phyloP scores from a whole-genome alignment of 2,329 filamentous ascomycete genomes.

The Pseudonectria foliicola region DNA sequence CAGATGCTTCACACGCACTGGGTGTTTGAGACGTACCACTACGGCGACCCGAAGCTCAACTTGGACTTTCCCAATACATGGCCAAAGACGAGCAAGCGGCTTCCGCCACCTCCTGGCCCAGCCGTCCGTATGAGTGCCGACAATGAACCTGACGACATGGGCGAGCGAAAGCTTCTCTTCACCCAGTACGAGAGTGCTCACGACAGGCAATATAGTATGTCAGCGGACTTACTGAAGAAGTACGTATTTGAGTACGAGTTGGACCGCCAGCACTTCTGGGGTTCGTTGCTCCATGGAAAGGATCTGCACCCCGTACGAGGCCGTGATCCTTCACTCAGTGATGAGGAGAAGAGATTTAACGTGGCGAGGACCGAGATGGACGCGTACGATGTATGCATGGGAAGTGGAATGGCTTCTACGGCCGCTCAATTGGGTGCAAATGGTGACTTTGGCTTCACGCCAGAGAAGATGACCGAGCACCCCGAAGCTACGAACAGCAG shows the following conservation, averaged over 20 bases:
- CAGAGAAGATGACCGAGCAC: neutral
- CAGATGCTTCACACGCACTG: slow-evolving; percentile 28
- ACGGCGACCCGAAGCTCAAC: slow-evolving; percentile 19
- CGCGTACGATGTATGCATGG: slow-evolving; percentile 28
- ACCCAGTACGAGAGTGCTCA: slow-evolving; percentile 8
- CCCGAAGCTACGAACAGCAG: neutral
- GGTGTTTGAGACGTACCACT: slow-evolving; percentile 29
- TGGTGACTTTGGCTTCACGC: slow-evolving; percentile 2
- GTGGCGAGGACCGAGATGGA: slow-evolving; percentile 29
- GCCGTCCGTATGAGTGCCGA: neutral
- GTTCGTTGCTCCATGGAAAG: neutral
- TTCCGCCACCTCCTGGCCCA: slow-evolving; percentile 18
- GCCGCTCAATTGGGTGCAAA: slow-evolving; percentile 2
- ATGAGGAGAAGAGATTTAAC: slow-evolving; percentile 18
- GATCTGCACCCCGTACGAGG: neutral
- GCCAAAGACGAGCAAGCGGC: slow-evolving; percentile 17
- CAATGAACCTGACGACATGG: slow-evolving; percentile 1
- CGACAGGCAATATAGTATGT: slow-evolving; percentile 20
- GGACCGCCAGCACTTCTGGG: slow-evolving; percentile 10
- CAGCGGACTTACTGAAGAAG: slow-evolving; percentile 4
- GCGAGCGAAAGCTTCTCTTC: slow-evolving; percentile 11
- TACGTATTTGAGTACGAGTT: slow-evolving; percentile 9
- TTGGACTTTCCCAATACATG: slow-evolving; percentile 17
- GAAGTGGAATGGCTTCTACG: slow-evolving; percentile 15
- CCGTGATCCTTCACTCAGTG: neutral